Evolutionary conservation across 2,329 filamentous ascomycete genomes (phyloP).

Genomic region (Colletotrichum zoysiae): DNA sequence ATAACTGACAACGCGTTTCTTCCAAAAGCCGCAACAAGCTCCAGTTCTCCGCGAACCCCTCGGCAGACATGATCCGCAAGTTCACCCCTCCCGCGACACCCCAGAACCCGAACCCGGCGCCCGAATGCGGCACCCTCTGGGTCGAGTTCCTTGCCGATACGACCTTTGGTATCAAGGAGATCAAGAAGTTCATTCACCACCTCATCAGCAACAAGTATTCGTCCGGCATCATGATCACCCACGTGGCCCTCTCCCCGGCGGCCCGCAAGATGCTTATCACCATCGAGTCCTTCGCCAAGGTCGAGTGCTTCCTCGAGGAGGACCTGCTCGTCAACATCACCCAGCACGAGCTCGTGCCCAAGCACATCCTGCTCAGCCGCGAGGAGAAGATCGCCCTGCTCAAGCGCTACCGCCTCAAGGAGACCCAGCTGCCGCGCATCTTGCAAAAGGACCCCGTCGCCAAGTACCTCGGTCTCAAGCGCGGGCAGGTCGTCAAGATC

Average conservation of each 20-base stretch:
- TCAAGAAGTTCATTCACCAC: slow-evolving; percentile 89
- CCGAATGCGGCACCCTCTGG: slow-evolving; percentile 89
- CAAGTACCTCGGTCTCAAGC: slow-evolving; percentile 88
- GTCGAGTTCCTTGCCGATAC: slow-evolving; percentile 89
- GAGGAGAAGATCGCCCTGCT: slow-evolving; percentile 91
- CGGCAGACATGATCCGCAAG: slow-evolving; percentile 85
- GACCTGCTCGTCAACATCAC: slow-evolving; percentile 98
- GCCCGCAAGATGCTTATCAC: slow-evolving; percentile 88
- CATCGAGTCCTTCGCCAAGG: slow-evolving; percentile 80
- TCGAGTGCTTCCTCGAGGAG: slow-evolving; percentile 96
- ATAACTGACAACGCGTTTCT: slow-evolving; percentile 22
- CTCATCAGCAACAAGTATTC: slow-evolving; percentile 85
- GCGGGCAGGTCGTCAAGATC: slow-evolving; percentile 98
- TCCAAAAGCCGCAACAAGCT: slow-evolving; percentile 80
- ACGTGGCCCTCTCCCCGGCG: slow-evolving; percentile 84
- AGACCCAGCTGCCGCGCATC: slow-evolving; percentile 95
- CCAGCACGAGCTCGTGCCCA: slow-evolving; percentile 95
- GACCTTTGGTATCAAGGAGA: slow-evolving; percentile 89
- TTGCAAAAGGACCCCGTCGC: slow-evolving; percentile 93
- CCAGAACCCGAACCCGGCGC: slow-evolving; percentile 75
- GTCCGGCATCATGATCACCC: slow-evolving; percentile 91
- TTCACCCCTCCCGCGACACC: slow-evolving; percentile 80
- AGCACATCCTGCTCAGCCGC: slow-evolving; percentile 88
- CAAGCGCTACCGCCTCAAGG: slow-evolving; percentile 93
- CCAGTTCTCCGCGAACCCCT: slow-evolving; percentile 89